Evolutionary conservation across 169 alveolate species (phyloP), one percentile per base, ranked within the genome.

Genomic region (Babesia bovis): DNA sequence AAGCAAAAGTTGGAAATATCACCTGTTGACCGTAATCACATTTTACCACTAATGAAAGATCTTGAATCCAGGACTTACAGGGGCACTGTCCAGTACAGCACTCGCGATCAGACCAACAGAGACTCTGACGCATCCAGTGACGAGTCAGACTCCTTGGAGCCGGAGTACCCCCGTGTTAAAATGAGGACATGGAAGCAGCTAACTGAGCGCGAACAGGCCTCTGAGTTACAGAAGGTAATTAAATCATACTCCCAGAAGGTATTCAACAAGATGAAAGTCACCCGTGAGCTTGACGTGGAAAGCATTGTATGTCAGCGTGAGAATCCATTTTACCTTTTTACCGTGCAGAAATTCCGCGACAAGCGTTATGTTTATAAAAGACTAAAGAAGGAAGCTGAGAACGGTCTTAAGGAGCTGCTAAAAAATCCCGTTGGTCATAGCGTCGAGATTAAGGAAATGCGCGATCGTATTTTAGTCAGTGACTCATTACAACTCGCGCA

Each of bases 401-500:
- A 72, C 33, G 90, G 63, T 77, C 81, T 88, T 56, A 86, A 94
- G 83, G 72, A 90, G 90, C 67, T 85, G 59, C 36, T 92, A 71
- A 90, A 84, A 52, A 94, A 96, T 2, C 85, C 82, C 32, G 70
- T 84, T 41, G 85, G 83, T 13, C 93, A 93, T 63, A 58, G 87
- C 30, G 79, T 91, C 30, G 89, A 84, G 53, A 84, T 87, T 36
- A 92, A 94, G 79, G 97, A 92, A 69, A 94, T 95, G 17, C 92
- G 93, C 41, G 96, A 95, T 66, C 72, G 91, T 41, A 90, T 92
- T 61, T 91, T 92, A 67, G 82, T 96, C 59, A 96, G 94, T 90
- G 99, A 97, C 82, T 95, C 99, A 10, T 89, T 96, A 25, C 98
- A 97, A 86, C 87, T 98, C 66, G 99, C 99, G 15, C 99, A 98